Conservation (phyloP, 2,329 filamentous ascomycete genomes). For the Nigrospora oryzae region DNA sequence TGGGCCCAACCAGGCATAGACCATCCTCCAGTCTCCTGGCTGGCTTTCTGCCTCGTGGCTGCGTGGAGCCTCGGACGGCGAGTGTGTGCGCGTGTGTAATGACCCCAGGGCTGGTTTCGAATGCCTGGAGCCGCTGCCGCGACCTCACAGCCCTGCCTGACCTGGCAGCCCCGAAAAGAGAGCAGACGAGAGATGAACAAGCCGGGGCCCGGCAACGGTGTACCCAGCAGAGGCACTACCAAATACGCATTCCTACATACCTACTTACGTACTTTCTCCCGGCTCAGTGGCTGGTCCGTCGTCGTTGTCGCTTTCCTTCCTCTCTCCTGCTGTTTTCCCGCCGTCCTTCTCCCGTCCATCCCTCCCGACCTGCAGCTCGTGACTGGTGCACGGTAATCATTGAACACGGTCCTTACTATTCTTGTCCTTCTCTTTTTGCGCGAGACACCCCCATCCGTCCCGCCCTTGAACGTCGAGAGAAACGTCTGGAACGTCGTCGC, state of each 20-base stretch:
- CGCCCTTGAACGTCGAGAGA: neutral
- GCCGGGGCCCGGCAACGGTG: too few species aligned
- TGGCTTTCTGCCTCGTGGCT: neutral
- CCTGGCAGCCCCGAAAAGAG: too few species aligned
- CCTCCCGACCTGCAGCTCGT: conserved; percentile 9
- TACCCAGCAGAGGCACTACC: too few species aligned
- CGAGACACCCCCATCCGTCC: neutral
- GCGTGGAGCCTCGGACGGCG: neutral
- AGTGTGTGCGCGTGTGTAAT: neutral
- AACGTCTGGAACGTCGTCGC: conserved; percentile 7
- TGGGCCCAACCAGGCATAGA: neutral
- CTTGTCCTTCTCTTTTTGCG: conserved; percentile 1
- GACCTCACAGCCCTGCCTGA: too few species aligned
- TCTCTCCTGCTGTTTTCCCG: conserved; percentile 2
- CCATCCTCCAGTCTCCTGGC: too few species aligned
- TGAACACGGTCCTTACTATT: neutral
- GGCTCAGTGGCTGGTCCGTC: too few species aligned
- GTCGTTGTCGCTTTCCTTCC: neutral
- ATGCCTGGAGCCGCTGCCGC: neutral
- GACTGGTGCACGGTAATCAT: conserved; percentile 15
- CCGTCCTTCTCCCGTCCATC: conserved; percentile 6
- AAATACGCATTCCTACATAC: too few species aligned
- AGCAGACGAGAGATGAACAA: neutral
- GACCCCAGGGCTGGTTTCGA: neutral
- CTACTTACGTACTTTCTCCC: too few species aligned